Conservation (phyloP, 1,284 basidiomycete genomes). For the Boletus smithii region DNA sequence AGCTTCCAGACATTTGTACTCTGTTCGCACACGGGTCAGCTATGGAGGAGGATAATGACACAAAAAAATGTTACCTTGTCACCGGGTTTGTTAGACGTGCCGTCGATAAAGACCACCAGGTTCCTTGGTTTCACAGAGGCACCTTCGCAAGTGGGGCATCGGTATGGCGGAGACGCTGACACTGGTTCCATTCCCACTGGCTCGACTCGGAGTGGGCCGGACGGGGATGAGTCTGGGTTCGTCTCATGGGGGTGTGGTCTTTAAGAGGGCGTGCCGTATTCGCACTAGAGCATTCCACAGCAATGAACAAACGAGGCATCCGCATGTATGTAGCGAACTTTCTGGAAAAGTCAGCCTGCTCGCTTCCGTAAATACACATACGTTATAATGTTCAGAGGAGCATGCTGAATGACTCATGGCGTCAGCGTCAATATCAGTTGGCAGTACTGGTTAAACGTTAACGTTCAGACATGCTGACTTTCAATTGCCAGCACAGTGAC, state of each 20-base stretch:
- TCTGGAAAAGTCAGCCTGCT: neutral
- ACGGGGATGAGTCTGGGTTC: too few relatives aligned
- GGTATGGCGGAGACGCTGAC: neutral
- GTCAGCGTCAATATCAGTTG: too few relatives aligned
- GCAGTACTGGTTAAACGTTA: too few relatives aligned
- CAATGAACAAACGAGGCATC: neutral
- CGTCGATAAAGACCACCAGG: conserved; percentile 11
- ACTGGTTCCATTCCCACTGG: neutral
- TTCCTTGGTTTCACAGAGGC: conserved; percentile 1
- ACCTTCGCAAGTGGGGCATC: conserved; percentile 3
- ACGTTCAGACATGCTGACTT: too few relatives aligned
- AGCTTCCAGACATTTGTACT: neutral
- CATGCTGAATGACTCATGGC: too few relatives aligned
- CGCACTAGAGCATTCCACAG: neutral
- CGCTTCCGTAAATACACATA: too few relatives aligned
- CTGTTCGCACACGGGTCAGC: neutral
- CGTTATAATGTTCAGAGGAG: too few relatives aligned
- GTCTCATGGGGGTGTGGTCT: too few relatives aligned
- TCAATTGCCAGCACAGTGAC: too few relatives aligned
- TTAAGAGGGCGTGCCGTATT: neutral
- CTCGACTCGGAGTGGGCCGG: neutral
- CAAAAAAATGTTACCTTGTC: neutral
- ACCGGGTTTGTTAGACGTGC: conserved; percentile 9
- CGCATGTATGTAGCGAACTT: too few relatives aligned
- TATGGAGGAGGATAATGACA: neutral